A percentile compares a stretch with the other conserved stretches of the same genome.
Conservation (phyloP, 1,139 yeast species). For the Kazachstania sp. region DNA sequence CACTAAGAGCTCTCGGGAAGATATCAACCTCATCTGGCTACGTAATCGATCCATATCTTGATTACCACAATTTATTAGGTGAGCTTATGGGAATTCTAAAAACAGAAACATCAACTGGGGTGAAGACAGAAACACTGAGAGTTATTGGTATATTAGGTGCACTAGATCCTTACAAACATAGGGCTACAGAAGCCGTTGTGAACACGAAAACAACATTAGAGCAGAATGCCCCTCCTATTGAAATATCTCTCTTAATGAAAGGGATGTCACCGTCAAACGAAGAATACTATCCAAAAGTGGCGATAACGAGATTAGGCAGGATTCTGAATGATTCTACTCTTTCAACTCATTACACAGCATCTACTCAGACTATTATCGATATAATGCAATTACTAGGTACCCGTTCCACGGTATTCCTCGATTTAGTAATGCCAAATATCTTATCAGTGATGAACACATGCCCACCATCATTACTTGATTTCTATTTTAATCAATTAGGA, state of each 20-base stretch:
- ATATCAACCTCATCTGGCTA: constrained; percentile 86
- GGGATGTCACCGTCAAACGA: constrained; percentile 93
- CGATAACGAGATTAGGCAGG: constrained; percentile 73
- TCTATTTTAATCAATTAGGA: constrained; percentile 83
- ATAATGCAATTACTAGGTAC: constrained; percentile 84
- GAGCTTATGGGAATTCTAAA: constrained; percentile 73
- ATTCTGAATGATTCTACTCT: constrained; percentile 78
- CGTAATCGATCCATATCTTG: constrained; percentile 86
- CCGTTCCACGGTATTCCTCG: constrained; percentile 78
- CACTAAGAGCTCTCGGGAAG: constrained; percentile 80
- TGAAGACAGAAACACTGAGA: constrained; percentile 80
- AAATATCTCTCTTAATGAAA: constrained; percentile 80
- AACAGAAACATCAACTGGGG: constrained; percentile 64
- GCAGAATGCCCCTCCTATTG: constrained; percentile 82
- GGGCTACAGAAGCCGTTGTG: constrained; percentile 71
- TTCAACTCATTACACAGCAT: constrained; percentile 79
- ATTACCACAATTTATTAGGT: constrained; percentile 82
- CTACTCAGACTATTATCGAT: constrained; percentile 84
- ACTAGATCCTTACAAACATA: constrained; percentile 87
- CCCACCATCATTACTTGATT: constrained; percentile 73
- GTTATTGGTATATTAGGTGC: constrained; percentile 92
- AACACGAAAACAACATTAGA: constrained; percentile 60
- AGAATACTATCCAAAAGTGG: constrained; percentile 94
- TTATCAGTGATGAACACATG: constrained; percentile 78
- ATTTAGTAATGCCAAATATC: constrained; percentile 82